Conservation (phyloP, 1,139 yeast genomes). For the Kodamaea sp. region DNA sequence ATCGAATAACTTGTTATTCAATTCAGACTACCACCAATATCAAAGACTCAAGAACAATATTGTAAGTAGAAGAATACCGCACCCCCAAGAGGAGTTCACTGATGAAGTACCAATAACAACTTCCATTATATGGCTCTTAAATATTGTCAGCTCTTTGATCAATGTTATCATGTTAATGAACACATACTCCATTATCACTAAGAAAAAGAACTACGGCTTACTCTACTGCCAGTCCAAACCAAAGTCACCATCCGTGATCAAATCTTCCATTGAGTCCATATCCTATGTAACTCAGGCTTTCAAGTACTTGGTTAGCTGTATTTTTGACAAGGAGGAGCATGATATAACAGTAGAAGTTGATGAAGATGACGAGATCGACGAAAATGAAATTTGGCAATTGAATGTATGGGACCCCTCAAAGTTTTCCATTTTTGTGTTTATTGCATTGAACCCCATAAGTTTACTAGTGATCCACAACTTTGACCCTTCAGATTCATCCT, state of each 20-base stretch:
- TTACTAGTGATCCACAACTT: slow-evolving; percentile 39
- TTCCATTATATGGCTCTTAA: slow-evolving; percentile 23
- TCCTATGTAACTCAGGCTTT: slow-evolving; percentile 6
- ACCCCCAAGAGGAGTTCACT: slow-evolving; percentile 1
- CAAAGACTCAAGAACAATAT: slow-evolving; percentile 29
- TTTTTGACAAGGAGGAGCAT: slow-evolving; percentile 6
- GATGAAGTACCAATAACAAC: slow-evolving; percentile 13
- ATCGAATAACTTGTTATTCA: slow-evolving; percentile 27
- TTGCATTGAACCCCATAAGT: slow-evolving; percentile 60
- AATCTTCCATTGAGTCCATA: slow-evolving; percentile 18
- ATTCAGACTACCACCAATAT: slow-evolving; percentile 33
- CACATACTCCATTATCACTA: slow-evolving; percentile 29
- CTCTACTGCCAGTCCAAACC: slow-evolving; percentile 37
- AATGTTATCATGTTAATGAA: slow-evolving; percentile 29
- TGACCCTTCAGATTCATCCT: slow-evolving; percentile 26
- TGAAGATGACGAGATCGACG: slow-evolving; percentile 14
- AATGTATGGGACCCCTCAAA: slow-evolving; percentile 36
- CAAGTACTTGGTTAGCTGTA: slow-evolving; percentile 2
- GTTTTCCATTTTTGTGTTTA: slow-evolving; percentile 29
- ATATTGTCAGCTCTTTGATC: slow-evolving; percentile 16
- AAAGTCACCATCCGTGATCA: slow-evolving; percentile 38
- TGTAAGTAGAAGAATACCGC: slow-evolving; percentile 6
- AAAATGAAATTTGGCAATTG: slow-evolving; percentile 49
- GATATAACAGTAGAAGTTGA: slow-evolving; percentile 10
- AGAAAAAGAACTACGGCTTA: slow-evolving; percentile 42